Conservation (phyloP, 164 flowering plant species). For the Nelumbo lutea region DNA sequence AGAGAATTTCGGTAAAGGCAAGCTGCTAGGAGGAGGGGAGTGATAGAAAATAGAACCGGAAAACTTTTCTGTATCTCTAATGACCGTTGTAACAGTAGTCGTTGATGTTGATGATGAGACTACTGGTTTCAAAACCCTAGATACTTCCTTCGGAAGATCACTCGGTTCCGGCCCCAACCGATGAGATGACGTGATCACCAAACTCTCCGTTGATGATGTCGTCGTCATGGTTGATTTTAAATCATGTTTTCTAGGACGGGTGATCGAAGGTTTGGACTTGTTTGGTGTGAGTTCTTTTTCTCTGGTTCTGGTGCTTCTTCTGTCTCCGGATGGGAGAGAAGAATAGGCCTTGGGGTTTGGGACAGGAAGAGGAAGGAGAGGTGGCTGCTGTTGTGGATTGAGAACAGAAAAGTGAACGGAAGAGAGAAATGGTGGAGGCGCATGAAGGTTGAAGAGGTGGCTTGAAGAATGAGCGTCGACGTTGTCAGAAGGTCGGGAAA, state of each 20-base stretch:
- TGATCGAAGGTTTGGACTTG: constrained; percentile 25
- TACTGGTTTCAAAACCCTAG: constrained; percentile 20
- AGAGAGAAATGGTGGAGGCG: constrained; percentile 19
- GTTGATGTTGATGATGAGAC: constrained; percentile 1
- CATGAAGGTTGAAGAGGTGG: neutral
- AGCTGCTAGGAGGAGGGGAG: constrained; percentile 52
- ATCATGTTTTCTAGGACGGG: constrained; percentile 13
- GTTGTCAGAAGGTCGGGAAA: neutral
- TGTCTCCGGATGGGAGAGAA: constrained; percentile 20
- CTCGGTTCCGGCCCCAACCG: constrained; percentile 49
- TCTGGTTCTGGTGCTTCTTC: constrained; percentile 12
- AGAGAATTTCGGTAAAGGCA: constrained; percentile 77
- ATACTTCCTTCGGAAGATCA: constrained; percentile 34
- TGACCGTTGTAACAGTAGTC: neutral
- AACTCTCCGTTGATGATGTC: neutral
- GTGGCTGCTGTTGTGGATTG: constrained; percentile 30
- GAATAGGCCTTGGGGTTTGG: constrained; percentile 5
- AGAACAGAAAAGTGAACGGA: constrained; percentile 15
- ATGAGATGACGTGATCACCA: constrained; percentile 10
- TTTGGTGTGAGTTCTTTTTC: constrained; percentile 29
- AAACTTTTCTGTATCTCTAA: neutral
- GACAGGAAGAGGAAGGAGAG: constrained; percentile 56
- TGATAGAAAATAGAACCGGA: neutral
- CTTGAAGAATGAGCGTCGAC: neutral
- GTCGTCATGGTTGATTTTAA: neutral